These are phyloP conservation scores for Mycogone perniciosa DNA, from an alignment of 2,329 filamentous ascomycete species.

Conservation along the genomic window DNA sequence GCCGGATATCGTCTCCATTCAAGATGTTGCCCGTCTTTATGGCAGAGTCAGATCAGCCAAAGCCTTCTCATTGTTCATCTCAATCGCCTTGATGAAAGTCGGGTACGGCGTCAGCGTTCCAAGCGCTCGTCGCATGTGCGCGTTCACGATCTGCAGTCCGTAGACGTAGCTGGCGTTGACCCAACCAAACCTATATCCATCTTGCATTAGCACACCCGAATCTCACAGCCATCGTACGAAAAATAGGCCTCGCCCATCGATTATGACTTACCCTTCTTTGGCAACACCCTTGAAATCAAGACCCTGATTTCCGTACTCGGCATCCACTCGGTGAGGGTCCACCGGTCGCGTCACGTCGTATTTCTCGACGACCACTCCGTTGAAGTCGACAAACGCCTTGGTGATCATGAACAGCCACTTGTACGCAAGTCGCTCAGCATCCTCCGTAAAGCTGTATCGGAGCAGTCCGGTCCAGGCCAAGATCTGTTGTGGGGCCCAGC, in stretches of 20 bases:
- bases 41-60: slow-evolving; percentile 35
- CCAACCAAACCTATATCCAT: slow-evolving; percentile 75
- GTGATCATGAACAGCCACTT: slow-evolving; percentile 99
- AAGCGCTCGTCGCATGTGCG: slow-evolving; percentile 82
- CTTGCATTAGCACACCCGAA: slow-evolving; percentile 21
- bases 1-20: too few species aligned
- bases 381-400: slow-evolving; percentile 97
- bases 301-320: slow-evolving; percentile 97
- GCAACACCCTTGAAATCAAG: slow-evolving; percentile 92
- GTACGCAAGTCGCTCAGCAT: slow-evolving; percentile 84
- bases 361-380: slow-evolving; percentile 96
- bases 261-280: slow-evolving; percentile 75
- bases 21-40: not conserved
- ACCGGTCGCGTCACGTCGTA: slow-evolving; percentile 90
- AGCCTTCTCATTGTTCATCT: slow-evolving; percentile 47
- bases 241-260: not conserved
- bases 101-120: slow-evolving; percentile 84
- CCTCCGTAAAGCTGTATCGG: slow-evolving; percentile 85
- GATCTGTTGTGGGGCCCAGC: slow-evolving; percentile 98
- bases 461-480: slow-evolving; percentile 90
- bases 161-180: slow-evolving; percentile 98
- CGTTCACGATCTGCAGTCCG: slow-evolving; percentile 79
- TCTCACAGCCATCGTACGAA: not conserved
- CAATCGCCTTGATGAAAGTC: slow-evolving; percentile 65
- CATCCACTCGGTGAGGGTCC: slow-evolving; percentile 89